Evolutionary conservation across 495 filamentous ascomycete genomes (phyloP), one percentile per base, ranked within the genome.

Genomic region (Aspergillus sparsus): DNA sequence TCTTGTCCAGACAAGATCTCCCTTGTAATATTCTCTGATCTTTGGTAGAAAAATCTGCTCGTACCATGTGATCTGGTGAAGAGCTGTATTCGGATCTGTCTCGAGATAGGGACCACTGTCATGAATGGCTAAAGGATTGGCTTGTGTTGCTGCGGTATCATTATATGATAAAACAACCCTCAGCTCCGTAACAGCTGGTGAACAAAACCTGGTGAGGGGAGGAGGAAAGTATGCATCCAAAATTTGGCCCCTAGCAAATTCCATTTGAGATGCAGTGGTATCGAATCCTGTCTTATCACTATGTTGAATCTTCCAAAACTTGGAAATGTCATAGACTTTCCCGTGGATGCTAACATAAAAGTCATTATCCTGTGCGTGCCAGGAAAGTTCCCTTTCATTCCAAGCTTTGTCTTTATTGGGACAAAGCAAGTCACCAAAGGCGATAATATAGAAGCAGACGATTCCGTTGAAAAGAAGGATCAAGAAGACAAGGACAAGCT

Each of bases 331-430:
- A 76, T 98, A 98, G 35, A 98, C 95, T 32, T 84, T 84, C 41
- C 94, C 94, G 62, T 86, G 87, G 59, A 94, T 86, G 68, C 90
- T 91, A 65, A 98, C 94, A 77, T 82, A 98, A 69, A 89, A 97
- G 69, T 97, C 88, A 57, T 87, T 81, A 10, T 79, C 78, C 27
- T 83, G 87, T 63, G 85, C 76, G 67, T 98, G 92, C 57, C 73
- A 84, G 33, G 70, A 62, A 36, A 98, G 84, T 70, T 98, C 87
- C 9, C 82, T 81, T 33, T 77, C 69, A 56, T 86, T 84, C 93
- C 93, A 98, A 3, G 80, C 95, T 67, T 97, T 97, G 79, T 96
- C 87, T 64, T 85, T 91, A 68, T 94, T 90, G 16, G 94, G 94
- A 69, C 94, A 98, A 9, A 97, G 80, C 10, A 98, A 71, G 37